Evolutionary conservation across 2,329 filamentous ascomycete species (phyloP).

Genomic region (Stagonosporopsis tanaceti): DNA sequence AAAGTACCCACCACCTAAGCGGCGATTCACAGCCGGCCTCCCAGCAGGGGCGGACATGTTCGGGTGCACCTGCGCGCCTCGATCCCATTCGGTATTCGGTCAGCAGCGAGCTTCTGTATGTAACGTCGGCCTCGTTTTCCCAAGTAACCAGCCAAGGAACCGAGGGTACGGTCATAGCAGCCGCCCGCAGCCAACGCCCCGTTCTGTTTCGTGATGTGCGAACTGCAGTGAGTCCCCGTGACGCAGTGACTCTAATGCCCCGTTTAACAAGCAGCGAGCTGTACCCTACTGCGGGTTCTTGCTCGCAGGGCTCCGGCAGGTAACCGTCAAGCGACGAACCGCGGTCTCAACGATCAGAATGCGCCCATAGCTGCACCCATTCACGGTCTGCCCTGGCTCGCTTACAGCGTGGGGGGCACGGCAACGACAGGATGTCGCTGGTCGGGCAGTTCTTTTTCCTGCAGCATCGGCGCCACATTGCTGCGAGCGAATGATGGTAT

Average conservation of each 20-base stretch:
- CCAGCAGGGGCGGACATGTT: conserved; percentile 47
- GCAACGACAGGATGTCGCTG: conserved; percentile 34
- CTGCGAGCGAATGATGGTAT: conserved; percentile 43
- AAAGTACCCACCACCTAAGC: conserved; percentile 30
- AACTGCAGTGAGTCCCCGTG: conserved; percentile 25
- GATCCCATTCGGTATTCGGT: conserved; percentile 29
- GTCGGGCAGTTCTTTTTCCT: conserved; percentile 40
- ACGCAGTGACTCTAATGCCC: conserved; percentile 32
- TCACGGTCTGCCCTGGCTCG: conserved; percentile 31
- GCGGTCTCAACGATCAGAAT: conserved; percentile 4
- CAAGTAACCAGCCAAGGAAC: conserved; percentile 31
- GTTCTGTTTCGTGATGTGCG: conserved; percentile 30
- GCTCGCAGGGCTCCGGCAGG: conserved; percentile 45
- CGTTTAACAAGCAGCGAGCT: conserved; percentile 7
- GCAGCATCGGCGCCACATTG: conserved; percentile 36
- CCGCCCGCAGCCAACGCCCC: conserved; percentile 33
- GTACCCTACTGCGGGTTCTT: conserved; percentile 3
- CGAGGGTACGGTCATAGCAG: conserved; percentile 40
- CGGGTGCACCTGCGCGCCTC: conserved; percentile 38
- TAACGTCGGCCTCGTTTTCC: conserved; percentile 48
- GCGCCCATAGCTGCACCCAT: conserved; percentile 16
- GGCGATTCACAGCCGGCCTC: conserved; percentile 37
- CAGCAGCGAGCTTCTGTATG: conserved; percentile 40
- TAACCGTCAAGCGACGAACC: conserved; percentile 34
- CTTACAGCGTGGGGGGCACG: conserved; percentile 36